A percentile compares a stretch with the other conserved stretches of the same genome.
Evolutionary conservation across 768 basidiomycete genomes (phyloP).

Genomic region (Boletus pseudopeckii): DNA sequence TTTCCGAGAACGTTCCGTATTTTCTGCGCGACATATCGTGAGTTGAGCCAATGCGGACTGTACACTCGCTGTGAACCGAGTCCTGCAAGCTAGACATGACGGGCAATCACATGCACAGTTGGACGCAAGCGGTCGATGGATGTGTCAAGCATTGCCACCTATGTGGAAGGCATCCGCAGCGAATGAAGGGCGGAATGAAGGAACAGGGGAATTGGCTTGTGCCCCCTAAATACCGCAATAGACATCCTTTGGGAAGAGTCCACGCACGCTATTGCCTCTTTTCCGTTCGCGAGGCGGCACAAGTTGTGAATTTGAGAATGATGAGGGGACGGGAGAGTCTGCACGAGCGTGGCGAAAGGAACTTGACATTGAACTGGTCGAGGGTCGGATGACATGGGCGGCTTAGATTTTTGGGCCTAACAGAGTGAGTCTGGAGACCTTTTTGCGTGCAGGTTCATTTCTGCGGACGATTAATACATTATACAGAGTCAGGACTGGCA

Average conservation of each 20-base stretch:
- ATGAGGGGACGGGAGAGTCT: slow-evolving; percentile 35
- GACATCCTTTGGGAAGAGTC: slow-evolving; percentile 73
- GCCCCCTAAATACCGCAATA: slow-evolving; percentile 76
- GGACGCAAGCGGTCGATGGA: no score
- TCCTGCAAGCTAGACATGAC: no score
- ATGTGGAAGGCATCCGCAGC: slow-evolving; percentile 23
- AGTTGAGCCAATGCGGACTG: no score
- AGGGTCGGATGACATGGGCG: slow-evolving; percentile 29
- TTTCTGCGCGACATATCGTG: no score
- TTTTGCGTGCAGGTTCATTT: no score
- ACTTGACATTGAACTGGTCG: slow-evolving; percentile 58
- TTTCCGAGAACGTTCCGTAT: no score
- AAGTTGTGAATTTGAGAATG: slow-evolving; percentile 23
- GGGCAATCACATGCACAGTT: no score
- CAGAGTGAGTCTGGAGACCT: no score
- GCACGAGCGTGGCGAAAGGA: slow-evolving; percentile 68
- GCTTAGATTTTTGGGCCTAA: slow-evolving; percentile 35
- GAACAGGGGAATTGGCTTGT: slow-evolving; percentile 57
- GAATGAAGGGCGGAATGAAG: slow-evolving; percentile 44
- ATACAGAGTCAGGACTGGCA: no score
- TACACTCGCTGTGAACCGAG: no score
- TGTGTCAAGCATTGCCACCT: no score
- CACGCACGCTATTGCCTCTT: slow-evolving; percentile 58
- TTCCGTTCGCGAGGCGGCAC: slow-evolving; percentile 43
- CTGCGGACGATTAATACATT: no score